Evolutionary conservation across 106 monocot genomes (phyloP), one percentile per base, ranked within the genome.

Genomic region (Dioscorea zingiberensis): DNA sequence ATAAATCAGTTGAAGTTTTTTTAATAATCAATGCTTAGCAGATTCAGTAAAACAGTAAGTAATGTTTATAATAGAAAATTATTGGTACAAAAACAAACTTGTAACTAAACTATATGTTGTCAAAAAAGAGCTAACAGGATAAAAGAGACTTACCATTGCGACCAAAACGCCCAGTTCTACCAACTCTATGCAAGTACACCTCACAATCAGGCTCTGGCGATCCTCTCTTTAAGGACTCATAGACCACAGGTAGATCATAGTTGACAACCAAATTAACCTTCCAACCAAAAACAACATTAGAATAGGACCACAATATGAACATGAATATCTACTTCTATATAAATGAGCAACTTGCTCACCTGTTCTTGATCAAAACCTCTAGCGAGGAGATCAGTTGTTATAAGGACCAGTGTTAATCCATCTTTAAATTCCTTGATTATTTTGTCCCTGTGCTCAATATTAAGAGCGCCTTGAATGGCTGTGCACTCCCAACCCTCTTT

Each of bases 191-290:
- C 77, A 95, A 74, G 54, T 95, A 95, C 21, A 95, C 88, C 76
- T 95, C 95, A 64, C 66, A 88, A 83, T 95, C 91, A 25, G 95
- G 95, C 54, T 91, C 91, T 21, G 64, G 25, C 2, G 74, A 70
- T 38, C 38, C 38, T 38, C 38, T 6, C 10, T 10, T 38, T 8
- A 8, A 38, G 19, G 64, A 77, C 0, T 59, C 64, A 65, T 79
- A 63, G 60, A 91, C 91, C 44, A 86, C 65, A 28, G 95, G 95
- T 55, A 95, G 85, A 77, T 91, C 95, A 80, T 79, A 91, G 67
- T 95, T 95, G 74, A 91, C 85, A 15, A 95, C 95, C 74, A 91
- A 69, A 70, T 95, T 95, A 69, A 95, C 91, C 95, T 91, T 67
- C 18, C 8, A 55, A 55, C 21, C 26, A 21, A 60, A 65, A 59